Evolutionary conservation across 1,139 yeast species (phyloP).

Genomic region (Saccharomyces hybrid): DNA sequence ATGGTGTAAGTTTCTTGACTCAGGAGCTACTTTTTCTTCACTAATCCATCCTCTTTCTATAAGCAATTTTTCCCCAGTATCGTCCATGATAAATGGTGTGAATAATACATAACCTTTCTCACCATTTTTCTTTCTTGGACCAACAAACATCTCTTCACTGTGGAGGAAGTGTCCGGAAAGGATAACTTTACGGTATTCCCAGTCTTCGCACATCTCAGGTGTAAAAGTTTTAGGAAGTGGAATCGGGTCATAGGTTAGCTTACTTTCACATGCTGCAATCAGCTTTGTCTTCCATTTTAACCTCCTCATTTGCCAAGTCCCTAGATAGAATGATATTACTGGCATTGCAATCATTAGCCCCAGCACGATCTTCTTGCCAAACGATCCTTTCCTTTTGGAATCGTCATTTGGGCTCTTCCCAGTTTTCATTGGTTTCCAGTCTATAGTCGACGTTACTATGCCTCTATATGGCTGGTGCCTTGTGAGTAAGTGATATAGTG

Average conservation of each 20-base stretch:
- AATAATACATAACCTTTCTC: constrained; percentile 70
- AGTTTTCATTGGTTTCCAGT: constrained; percentile 73
- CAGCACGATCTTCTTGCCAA: constrained; percentile 44
- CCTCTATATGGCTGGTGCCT: constrained; percentile 15
- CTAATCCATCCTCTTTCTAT: no score
- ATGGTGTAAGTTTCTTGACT: no score
- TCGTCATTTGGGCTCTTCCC: constrained; percentile 40
- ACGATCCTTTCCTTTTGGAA: constrained; percentile 24
- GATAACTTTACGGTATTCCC: constrained; percentile 73
- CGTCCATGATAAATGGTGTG: constrained; percentile 49
- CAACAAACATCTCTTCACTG: constrained; percentile 82
- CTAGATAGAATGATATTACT: constrained; percentile 71
- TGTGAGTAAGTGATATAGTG: neutral
- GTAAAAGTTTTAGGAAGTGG: constrained; percentile 57
- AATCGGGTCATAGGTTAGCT: constrained; percentile 65
- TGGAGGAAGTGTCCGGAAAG: constrained; percentile 79
- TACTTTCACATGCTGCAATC: constrained; percentile 74
- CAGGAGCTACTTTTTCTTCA: no score
- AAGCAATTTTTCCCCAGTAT: no score
- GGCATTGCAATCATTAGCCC: constrained; percentile 79
- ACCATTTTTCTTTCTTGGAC: constrained; percentile 78
- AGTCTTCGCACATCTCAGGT: constrained; percentile 43
- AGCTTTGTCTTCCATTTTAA: constrained; percentile 80
- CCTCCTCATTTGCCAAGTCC: constrained; percentile 89
- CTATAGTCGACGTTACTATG: constrained; percentile 64